Conservation (phyloP, 2,329 filamentous ascomycete genomes). For the Aureobasidium musti region DNA sequence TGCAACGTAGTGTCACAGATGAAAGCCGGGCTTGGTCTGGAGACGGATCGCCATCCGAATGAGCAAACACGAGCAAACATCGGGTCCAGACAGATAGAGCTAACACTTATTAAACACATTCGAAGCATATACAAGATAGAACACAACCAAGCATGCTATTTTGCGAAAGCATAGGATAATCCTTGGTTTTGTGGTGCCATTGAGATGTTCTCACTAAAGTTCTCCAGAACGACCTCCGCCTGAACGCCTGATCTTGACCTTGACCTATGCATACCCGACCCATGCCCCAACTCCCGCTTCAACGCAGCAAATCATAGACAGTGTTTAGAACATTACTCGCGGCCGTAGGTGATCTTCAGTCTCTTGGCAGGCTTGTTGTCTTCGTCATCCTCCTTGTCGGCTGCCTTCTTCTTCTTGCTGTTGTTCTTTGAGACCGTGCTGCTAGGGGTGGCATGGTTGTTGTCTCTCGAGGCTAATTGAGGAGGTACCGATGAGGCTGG, state of each 20-base stretch:
- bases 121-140: background rate
- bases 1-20: background rate
- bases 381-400: conserved; percentile 51
- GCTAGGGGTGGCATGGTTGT: conserved; percentile 47
- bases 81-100: background rate
- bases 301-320: conserved; percentile 29
- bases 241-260: conserved; percentile 1
- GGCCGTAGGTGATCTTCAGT: conserved; percentile 54
- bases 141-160: background rate
- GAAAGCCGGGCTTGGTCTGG: background rate
- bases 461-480: conserved; percentile 44
- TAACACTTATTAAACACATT: background rate
- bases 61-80: conserved; percentile 24
- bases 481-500: conserved; percentile 51
- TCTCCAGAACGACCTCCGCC: background rate
- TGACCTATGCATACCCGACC: background rate
- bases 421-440: conserved; percentile 40
- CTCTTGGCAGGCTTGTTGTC: conserved; percentile 51
- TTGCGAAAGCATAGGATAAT: background rate
- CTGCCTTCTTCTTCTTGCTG: conserved; percentile 51
- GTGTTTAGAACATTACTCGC: conserved; percentile 43
- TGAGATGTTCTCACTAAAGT: background rate
- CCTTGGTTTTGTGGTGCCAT: background rate
- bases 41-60: background rate
- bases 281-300: conserved; percentile 26